A percentile compares a stretch with the other conserved stretches of the same genome.
These are phyloP conservation scores for Hypoxylon lienhwacheense DNA, from an alignment of 495 filamentous ascomycete species.

Conservation along the genomic window DNA sequence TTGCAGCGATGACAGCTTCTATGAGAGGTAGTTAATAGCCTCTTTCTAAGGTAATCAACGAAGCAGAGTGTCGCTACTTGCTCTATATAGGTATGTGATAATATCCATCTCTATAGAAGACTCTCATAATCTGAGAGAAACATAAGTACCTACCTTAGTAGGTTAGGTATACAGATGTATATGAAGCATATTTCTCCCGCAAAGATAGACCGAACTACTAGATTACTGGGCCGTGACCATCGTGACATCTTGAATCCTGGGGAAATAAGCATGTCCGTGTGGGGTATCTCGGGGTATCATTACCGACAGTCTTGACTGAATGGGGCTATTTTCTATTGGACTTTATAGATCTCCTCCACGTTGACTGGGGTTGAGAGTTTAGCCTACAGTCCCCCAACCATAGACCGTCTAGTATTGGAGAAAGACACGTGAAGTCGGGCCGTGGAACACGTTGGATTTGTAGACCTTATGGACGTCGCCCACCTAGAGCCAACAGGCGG, in stretches of 20 bases:
- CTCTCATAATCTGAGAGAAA: too few relatives aligned
- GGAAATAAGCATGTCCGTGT: constrained; percentile 9
- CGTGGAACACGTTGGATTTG: too few relatives aligned
- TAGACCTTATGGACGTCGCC: too few relatives aligned
- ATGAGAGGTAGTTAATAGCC: neutral
- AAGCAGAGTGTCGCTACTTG: too few relatives aligned
- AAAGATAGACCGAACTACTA: too few relatives aligned
- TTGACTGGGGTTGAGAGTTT: constrained; percentile 23
- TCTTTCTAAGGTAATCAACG: too few relatives aligned
- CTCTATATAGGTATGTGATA: too few relatives aligned
- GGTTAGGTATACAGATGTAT: too few relatives aligned
- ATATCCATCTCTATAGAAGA: too few relatives aligned
- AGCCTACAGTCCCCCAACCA: constrained; percentile 34
- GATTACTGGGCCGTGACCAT: constrained; percentile 1
- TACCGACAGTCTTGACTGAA: neutral
- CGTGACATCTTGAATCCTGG: constrained; percentile 23
- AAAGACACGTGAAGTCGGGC: constrained; percentile 16
- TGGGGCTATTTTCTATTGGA: neutral
- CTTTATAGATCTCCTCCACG: neutral
- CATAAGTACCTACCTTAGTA: neutral
- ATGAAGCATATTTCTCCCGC: too few relatives aligned
- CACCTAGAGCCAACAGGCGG: too few relatives aligned
- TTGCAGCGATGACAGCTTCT: neutral
- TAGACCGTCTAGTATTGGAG: constrained; percentile 10
- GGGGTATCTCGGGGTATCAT: constrained; percentile 34